Conservation (phyloP, 1,284 basidiomycete genomes). For the Taiwanofungus camphoratus region DNA sequence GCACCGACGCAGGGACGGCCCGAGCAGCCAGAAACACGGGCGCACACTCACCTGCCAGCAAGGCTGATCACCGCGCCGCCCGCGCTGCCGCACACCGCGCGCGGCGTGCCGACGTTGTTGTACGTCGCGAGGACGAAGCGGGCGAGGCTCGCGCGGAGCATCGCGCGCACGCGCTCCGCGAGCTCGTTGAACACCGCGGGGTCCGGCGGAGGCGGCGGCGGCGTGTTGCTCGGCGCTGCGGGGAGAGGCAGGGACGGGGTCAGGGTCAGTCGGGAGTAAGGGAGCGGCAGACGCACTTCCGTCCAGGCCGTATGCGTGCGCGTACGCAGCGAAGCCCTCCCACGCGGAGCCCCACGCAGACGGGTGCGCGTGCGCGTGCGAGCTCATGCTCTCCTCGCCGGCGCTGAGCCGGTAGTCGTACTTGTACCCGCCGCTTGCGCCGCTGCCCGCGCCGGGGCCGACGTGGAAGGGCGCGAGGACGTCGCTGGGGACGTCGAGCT, state of each 20-base stretch:
- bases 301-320: constrained; percentile 3
- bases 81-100: constrained; percentile 63
- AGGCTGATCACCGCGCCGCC: constrained; percentile 43
- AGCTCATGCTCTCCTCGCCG: neutral
- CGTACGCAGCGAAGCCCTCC: too few species aligned
- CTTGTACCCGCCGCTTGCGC: neutral
- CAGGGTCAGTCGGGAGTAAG: too few species aligned
- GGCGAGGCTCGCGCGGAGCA: constrained; percentile 59
- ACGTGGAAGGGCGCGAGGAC: constrained; percentile 62
- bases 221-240: neutral
- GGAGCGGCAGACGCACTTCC: constrained; percentile 3
- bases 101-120: constrained; percentile 69
- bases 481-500: constrained; percentile 62
- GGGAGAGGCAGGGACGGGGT: constrained; percentile 8
- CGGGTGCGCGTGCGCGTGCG: neutral
- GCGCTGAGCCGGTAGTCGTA: too few species aligned
- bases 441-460: constrained; percentile 1
- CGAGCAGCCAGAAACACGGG: neutral
- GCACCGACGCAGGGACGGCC: too few species aligned
- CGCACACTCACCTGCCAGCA: constrained; percentile 21
- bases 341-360: neutral
- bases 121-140: constrained; percentile 65
- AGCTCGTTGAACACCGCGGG: constrained; percentile 58
- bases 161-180: constrained; percentile 46
- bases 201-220: constrained; percentile 33